Base-by-base conservation (phyloP, 176 grass and related monocot genomes). In the Puya raimondii region DNA sequence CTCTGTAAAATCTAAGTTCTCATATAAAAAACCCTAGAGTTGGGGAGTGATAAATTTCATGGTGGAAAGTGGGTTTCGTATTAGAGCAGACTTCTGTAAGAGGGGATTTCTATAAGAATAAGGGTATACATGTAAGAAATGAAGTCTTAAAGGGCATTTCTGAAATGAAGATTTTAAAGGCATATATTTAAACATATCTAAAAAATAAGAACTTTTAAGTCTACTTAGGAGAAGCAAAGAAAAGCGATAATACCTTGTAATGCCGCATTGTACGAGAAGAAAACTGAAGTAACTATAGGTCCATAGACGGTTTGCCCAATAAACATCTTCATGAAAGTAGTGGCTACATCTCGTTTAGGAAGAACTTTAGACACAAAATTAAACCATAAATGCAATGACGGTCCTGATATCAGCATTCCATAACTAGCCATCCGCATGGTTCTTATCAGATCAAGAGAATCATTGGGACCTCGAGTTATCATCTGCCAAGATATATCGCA, bases 311-410 rank as follows among this genome's bases (percentile, higher is more conserved):
- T 83, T 88, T 99, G 94, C 23, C 85, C 94, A 75, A 99, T 47
- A 70, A 90, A 72, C 84, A 99, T 99, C 84, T 99, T 97, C 82
- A 90, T 99, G 27, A 99, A 90, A 59, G 90, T 93, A 74, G 53
- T 86, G 47, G 85, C n/a, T 51, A 93, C 67, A 79, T 99, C 94
- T 47, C 80, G 81, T 72, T 93, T 93, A 10, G 94, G 87, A 78
- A 99, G 65, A 64, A 91, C 18, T 76, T 78, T 93, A 47, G 90
- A 93, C 67, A 99, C 50, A 73, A 99, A 99, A 69, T 93, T 99
- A 76, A 88, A 99, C 94, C 94, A 99, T 23, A 84, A 48, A 74
- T 99, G 94, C 21, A 99, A 82, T 22, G 78, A 82, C 52, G 94
- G 89, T 68, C 94, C 94, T 58, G 87, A 90, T 49, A 99, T 71